Evolutionary conservation across 352 stramenopile species (phyloP).

Genomic region (Plasmopara muralis): DNA sequence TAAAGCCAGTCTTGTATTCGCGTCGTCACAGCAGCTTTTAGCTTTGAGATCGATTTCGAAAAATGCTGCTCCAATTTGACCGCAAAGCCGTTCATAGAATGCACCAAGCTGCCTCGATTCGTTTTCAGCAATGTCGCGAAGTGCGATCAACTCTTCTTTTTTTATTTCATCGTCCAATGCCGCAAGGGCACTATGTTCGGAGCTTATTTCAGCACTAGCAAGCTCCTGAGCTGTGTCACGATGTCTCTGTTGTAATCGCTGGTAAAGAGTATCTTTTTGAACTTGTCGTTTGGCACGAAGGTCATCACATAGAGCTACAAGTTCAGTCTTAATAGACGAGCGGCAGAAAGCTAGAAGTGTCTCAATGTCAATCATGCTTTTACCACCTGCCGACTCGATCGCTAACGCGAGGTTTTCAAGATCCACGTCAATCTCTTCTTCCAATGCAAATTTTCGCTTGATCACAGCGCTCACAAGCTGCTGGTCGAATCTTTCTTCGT

Average conservation of each 20-base stretch:
- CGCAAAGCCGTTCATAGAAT: conserved; percentile 10
- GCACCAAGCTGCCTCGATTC: conserved; percentile 7
- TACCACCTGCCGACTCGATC: conserved; percentile 14
- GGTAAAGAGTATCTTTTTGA: conserved; percentile 16
- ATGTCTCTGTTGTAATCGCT: conserved; percentile 12
- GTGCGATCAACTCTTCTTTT: conserved; percentile 5
- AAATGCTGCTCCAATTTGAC: conserved; percentile 14
- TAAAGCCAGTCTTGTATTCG: conserved; percentile 5
- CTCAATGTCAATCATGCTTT: conserved; percentile 24
- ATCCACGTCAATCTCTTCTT: conserved; percentile 19
- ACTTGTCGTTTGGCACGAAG: conserved; percentile 16
- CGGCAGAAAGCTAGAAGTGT: conserved; percentile 20
- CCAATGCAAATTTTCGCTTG: conserved; percentile 17
- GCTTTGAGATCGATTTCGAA: conserved; percentile 10
- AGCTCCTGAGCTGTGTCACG: conserved; percentile 11
- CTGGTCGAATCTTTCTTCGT: conserved; percentile 11
- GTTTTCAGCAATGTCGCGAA: conserved; percentile 6
- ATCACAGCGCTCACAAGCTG: conserved; percentile 16
- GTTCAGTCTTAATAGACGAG: conserved; percentile 23
- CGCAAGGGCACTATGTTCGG: conserved; percentile 1
- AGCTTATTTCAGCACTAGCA: background rate
- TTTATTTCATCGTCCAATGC: conserved; percentile 10
- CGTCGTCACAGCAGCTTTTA: conserved; percentile 12
- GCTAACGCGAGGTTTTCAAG: conserved; percentile 21
- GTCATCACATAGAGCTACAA: conserved; percentile 12